phyloP scores from a whole-genome alignment of 306 rosid species.

The Pterocarpus macrocarpus region DNA sequence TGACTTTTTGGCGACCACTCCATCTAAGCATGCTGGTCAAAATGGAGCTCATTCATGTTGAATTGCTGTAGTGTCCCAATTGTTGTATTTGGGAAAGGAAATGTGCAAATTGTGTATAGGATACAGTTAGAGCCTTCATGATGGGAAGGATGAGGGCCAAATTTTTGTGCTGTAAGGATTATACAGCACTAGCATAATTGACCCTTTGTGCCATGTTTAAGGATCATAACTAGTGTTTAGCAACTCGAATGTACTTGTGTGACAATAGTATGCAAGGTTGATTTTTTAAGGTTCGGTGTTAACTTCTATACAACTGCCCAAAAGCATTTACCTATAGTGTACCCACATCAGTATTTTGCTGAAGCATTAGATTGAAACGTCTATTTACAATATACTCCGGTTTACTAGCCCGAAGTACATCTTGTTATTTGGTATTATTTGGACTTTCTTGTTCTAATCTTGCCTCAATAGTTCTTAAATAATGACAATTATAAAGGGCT shows the following conservation, averaged over 20 bases:
- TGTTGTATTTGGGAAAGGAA: conserved; percentile 5
- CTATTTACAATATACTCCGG: no score
- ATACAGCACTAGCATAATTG: not conserved
- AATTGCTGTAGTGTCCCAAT: not conserved
- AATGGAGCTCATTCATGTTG: not conserved
- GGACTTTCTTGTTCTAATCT: no score
- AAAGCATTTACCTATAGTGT: not conserved
- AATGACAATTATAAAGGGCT: no score
- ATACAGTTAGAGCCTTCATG: not conserved
- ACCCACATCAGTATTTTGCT: not conserved
- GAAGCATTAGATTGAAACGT: no score
- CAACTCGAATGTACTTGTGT: not conserved
- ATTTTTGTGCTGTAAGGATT: conserved; percentile 2
- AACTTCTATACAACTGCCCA: not conserved
- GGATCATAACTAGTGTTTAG: not conserved
- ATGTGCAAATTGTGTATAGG: not conserved
- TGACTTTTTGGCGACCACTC: conserved; percentile 25
- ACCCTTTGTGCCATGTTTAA: conserved; percentile 5
- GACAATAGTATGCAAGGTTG: not conserved
- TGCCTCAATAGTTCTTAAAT: no score
- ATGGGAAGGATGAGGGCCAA: not conserved
- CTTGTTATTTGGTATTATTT: no score
- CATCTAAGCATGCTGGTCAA: not conserved
- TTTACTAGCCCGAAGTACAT: no score
- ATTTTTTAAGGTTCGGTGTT: not conserved